Conservation (phyloP, 495 filamentous ascomycete species). For the Penicillium waksmanii region DNA sequence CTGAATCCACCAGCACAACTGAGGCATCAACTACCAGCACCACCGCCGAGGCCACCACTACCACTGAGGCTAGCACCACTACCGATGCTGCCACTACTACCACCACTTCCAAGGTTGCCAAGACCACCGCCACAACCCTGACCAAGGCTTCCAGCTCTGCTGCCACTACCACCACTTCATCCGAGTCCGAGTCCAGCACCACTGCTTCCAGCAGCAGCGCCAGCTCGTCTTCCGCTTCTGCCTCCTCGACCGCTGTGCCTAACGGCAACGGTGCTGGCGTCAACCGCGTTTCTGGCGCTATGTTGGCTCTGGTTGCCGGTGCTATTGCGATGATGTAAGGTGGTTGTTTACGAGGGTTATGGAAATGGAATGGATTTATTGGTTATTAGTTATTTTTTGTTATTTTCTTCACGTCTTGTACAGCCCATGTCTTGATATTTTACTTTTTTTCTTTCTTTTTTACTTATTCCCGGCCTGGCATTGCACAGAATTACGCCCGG, state of each 20-base stretch:
- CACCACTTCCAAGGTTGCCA: slow-evolving; percentile 41
- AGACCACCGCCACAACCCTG: slow-evolving; percentile 46
- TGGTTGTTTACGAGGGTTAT: neutral
- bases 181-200: slow-evolving; percentile 37
- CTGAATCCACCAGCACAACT: slow-evolving; percentile 23
- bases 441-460: neutral
- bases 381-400: slow-evolving; percentile 1
- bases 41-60: slow-evolving; percentile 31
- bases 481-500: neutral
- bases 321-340: slow-evolving; percentile 39
- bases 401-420: neutral
- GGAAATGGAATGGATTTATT: neutral
- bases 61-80: slow-evolving; percentile 63
- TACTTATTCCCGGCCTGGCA: neutral
- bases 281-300: slow-evolving; percentile 43
- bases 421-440: neutral
- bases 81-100: slow-evolving; percentile 43
- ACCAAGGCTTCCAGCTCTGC: slow-evolving; percentile 31
- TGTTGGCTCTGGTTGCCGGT: slow-evolving; percentile 44
- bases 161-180: slow-evolving; percentile 42
- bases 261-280: slow-evolving; percentile 35
- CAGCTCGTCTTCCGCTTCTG: slow-evolving; percentile 13
- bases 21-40: slow-evolving; percentile 23
- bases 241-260: slow-evolving; percentile 25
- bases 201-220: slow-evolving; percentile 31